A percentile compares a stretch with the other conserved stretches of the same genome.
phyloP scores from a whole-genome alignment of 225 moss, liverwort and hornwort species.

The Asterella californica region DNA sequence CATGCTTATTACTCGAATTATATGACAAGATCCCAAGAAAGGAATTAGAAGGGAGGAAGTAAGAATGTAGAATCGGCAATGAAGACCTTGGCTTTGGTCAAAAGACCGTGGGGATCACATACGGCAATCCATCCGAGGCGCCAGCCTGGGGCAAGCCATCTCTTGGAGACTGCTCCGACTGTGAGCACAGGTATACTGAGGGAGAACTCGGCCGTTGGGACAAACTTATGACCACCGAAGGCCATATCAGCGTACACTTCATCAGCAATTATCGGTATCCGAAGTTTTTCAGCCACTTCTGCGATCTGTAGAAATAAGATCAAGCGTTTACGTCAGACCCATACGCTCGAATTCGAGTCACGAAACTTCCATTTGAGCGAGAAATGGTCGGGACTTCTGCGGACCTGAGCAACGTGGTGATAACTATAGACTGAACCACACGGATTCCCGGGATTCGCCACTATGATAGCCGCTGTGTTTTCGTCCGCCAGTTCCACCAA shows the following conservation, averaged over 20 bases:
- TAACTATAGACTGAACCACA: conserved; percentile 65
- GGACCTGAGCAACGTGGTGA: conserved; percentile 61
- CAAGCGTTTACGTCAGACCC: too few relatives aligned
- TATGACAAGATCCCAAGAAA: too few relatives aligned
- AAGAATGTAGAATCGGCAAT: neutral
- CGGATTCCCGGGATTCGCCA: conserved; percentile 77
- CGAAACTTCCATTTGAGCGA: too few relatives aligned
- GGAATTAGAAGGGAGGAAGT: too few relatives aligned
- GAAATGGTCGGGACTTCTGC: neutral
- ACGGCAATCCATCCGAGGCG: conserved; percentile 73
- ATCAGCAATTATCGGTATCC: conserved; percentile 65
- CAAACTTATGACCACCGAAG: conserved; percentile 51
- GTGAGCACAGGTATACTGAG: conserved; percentile 64
- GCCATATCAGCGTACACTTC: conserved; percentile 76
- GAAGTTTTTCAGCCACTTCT: conserved; percentile 48
- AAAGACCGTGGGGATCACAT: conserved; percentile 60
- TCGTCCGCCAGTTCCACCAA: conserved; percentile 43
- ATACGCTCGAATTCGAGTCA: neutral
- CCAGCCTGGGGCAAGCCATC: conserved; percentile 89
- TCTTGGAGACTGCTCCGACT: conserved; percentile 70
- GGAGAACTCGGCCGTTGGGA: conserved; percentile 69
- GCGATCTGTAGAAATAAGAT: conserved; percentile 44
- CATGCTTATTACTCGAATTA: too few relatives aligned
- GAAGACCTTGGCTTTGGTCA: conserved; percentile 51
- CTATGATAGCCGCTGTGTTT: conserved; percentile 58